Conservation (phyloP, 345 rosid genomes). For the Syzygium aromaticum region DNA sequence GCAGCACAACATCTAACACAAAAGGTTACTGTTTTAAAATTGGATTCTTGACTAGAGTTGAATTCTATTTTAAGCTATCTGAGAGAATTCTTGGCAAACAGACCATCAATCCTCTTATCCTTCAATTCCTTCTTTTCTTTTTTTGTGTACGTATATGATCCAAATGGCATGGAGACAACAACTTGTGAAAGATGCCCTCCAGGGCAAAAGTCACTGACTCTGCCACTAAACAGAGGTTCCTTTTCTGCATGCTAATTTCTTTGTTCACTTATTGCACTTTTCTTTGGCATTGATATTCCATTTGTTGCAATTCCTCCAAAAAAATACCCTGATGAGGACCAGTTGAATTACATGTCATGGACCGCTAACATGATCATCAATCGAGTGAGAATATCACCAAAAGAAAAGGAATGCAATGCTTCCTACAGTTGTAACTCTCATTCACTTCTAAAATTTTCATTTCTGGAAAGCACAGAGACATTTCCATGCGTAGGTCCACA, state of each 20-base stretch:
- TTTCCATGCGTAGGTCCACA: no score
- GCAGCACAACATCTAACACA: background rate
- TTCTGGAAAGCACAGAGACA: no score
- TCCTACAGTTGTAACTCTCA: background rate
- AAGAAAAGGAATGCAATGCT: background rate
- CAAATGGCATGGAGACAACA: background rate
- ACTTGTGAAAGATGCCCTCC: background rate
- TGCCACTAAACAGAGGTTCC: background rate
- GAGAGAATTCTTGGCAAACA: background rate
- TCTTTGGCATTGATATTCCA: background rate
- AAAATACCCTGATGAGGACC: background rate
- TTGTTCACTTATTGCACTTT: background rate
- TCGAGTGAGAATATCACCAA: background rate
- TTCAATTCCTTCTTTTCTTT: background rate
- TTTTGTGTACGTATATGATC: background rate
- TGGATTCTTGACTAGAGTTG: background rate
- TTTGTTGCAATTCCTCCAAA: background rate
- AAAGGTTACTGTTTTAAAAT: background rate
- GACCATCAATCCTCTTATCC: background rate
- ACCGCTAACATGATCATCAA: background rate
- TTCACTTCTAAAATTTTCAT: background rate
- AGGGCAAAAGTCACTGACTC: background rate
- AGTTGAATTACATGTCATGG: background rate
- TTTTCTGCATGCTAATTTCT: background rate
- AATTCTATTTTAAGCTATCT: background rate